Conservation (phyloP, 371 early-diverging fungal genomes). For the Phascolomyces articulosus region DNA sequence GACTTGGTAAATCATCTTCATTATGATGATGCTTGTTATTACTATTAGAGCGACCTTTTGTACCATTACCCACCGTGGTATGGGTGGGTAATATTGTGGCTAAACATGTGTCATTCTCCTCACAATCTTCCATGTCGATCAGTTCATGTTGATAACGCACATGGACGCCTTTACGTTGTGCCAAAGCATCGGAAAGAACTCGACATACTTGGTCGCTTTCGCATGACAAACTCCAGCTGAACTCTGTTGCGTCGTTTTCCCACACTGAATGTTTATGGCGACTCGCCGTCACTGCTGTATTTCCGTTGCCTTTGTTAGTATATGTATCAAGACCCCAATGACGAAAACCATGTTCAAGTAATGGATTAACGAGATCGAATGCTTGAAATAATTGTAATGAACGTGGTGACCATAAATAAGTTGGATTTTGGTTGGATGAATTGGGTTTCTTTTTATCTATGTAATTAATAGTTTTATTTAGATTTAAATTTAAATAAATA, state of each 20-base stretch:
- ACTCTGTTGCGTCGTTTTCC: conserved; percentile 37
- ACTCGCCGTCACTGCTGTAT: conserved; percentile 14
- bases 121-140: conserved; percentile 12
- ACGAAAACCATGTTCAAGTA: conserved; percentile 26
- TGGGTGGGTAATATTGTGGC: neutral
- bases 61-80: neutral
- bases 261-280: conserved; percentile 28
- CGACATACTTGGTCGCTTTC: conserved; percentile 14
- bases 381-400: conserved; percentile 36
- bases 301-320: conserved; percentile 26
- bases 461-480: too few relatives aligned
- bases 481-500: too few relatives aligned
- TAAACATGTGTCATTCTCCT: neutral
- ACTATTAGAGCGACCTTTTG: too few relatives aligned
- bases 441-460: conserved; percentile 1
- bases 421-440: conserved; percentile 9
- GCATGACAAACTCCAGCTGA: conserved; percentile 33
- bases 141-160: conserved; percentile 13
- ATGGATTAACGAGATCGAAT: conserved; percentile 23
- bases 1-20: neutral
- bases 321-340: conserved; percentile 35
- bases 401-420: conserved; percentile 38
- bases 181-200: conserved; percentile 8
- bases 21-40: neutral
- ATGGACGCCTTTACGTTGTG: neutral